Evolutionary conservation across 1,284 basidiomycete genomes (phyloP), one percentile per base, ranked within the genome.

Genomic region (Kwoniella shivajii): DNA sequence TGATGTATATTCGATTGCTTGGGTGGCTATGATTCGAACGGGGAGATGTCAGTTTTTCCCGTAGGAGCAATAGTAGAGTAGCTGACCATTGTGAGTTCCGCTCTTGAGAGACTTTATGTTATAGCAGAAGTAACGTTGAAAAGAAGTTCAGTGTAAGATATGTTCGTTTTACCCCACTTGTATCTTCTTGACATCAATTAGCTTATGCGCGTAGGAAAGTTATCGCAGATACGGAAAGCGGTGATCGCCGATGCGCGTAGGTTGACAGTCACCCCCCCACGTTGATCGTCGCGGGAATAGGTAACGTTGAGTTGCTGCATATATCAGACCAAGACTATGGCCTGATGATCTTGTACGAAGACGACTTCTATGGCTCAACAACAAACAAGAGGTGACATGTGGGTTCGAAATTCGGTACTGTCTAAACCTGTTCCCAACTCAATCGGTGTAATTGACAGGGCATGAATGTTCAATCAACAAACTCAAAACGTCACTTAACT

Each of bases 1-100:
- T 76, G 74, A 48, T 63, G 54, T 18, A 69, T 18, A 24, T 72
- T 68, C 7, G 65, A 59, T 18, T 56, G 48, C 59, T 71, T 69
- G 24, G 68, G 69, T 20, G 71, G 68, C 68, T 70, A 38, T 29
- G n/a, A 24, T 13, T 34, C 29, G 29, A 49, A 56, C 50, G 56
- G 45, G 26, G n/a, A 18, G 7, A n/a, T 13, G 38, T 60, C 42
- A 58, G 54, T 36, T 47, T 27, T 18, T 7, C 16, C 18, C 29
- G 22, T 27, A 18, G 24, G 34, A 56, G 30, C 30, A 45, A 22
- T 31, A 10, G 34, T 20, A 4, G 16, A 29, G 6, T 29, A 42
- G 50, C 54, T 54, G n/a, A 48, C 63, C 57, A 65, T 60, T 45
- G 11, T 51, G n/a, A 34, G 30, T 30, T 30, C n/a, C n/a, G n/a